Evolutionary conservation across 2,329 filamentous ascomycete species (phyloP), one percentile per base, ranked within the genome.

Genomic region (Whalleya microplaca): DNA sequence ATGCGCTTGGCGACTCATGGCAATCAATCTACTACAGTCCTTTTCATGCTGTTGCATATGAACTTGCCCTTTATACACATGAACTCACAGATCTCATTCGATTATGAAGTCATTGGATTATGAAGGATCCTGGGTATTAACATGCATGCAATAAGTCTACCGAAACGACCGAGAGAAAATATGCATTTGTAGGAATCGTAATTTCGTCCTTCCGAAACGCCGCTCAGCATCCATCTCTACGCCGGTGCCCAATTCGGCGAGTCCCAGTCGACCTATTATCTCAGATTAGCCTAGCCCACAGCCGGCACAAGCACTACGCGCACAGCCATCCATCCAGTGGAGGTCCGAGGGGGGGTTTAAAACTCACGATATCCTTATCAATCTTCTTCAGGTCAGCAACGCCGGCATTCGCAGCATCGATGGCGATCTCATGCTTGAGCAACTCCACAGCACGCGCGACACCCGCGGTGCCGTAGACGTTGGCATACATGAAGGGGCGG

Each of bases 401-500:
- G 4, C 70, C 70, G n/a, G 66, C 53, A 41, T 71, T 70, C 32
- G 68, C 65, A 10, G 65, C 69, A 48, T 72, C 70, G 19, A 64
- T 61, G 3, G 57, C 53, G 42, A 80, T 66, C 69, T 81, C 78
- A 48, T 72, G 66, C 71, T 77, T 80, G 54, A 81, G 66, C 2
- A 81, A 70, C 18, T 75, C 59, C 45, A 79, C 74, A 1, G 71
- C 73, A 58, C 71, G 72, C 53, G 66, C 62, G 1, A 82, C 79
- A 32, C 80, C 79, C 3, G 72, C 70, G 27, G 69, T 66, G 5
- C 79, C 80, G 58, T 76, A 82, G 18, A 76, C 68, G 61, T 80
- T 80, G n/a, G 77, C 73, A 62, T 73, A 82, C 77, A 82, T 79
- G 58, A 78, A 72, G 10, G 75, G 72, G 14, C 78, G 65, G 9